Conservation (phyloP, 129 eudicot genomes). For the Tagetes erecta region DNA sequence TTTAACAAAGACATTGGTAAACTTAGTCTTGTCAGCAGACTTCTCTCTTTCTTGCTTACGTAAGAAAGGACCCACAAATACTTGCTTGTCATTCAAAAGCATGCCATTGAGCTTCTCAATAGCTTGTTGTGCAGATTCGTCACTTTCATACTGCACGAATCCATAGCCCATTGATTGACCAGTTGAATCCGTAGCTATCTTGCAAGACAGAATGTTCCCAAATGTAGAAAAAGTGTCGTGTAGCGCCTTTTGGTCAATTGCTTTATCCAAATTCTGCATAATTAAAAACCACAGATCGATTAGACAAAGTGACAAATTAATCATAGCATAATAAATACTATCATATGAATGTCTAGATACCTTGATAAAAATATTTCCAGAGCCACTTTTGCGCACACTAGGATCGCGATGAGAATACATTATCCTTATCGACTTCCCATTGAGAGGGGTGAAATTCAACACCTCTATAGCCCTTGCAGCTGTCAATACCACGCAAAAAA, state of each 20-base stretch:
- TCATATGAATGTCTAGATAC: neutral
- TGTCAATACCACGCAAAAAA: slow-evolving; percentile 21
- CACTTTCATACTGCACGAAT: slow-evolving; percentile 11
- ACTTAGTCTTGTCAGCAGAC: slow-evolving; percentile 8
- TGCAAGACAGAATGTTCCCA: slow-evolving; percentile 13
- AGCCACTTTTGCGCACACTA: slow-evolving; percentile 18
- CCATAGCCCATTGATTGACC: slow-evolving; percentile 16
- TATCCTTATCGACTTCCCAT: slow-evolving; percentile 50
- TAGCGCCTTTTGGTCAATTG: slow-evolving; percentile 10
- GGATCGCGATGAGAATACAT: slow-evolving; percentile 61
- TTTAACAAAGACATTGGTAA: slow-evolving; percentile 12
- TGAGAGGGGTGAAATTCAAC: slow-evolving; percentile 64
- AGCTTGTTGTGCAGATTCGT: slow-evolving; percentile 16
- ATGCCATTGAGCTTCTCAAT: slow-evolving; percentile 15
- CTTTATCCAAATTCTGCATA: slow-evolving; percentile 19
- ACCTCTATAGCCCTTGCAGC: slow-evolving; percentile 60
- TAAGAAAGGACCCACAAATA: slow-evolving; percentile 11
- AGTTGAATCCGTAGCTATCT: neutral
- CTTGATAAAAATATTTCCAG: slow-evolving; percentile 14
- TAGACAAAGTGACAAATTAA: neutral
- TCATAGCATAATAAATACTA: neutral
- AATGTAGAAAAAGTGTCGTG: slow-evolving; percentile 12
- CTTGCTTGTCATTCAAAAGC: slow-evolving; percentile 17
- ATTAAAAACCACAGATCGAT: neutral
- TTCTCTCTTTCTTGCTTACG: slow-evolving; percentile 6